phyloP scores from a whole-genome alignment of 2,329 filamentous ascomycete species.

The Cercospora berteroae region DNA sequence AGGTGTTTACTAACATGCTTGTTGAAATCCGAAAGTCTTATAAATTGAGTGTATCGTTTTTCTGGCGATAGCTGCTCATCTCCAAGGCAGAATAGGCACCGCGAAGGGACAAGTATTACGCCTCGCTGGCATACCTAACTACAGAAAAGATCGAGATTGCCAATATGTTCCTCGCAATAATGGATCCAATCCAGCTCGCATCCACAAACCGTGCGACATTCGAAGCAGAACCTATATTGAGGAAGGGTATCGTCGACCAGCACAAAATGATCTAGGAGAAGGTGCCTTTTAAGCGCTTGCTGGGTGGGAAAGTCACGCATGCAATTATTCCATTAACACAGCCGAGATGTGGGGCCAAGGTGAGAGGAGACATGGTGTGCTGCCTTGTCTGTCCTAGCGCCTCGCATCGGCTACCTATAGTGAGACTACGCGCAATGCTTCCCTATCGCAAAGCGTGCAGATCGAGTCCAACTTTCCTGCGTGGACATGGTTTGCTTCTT shows the following conservation, averaged over 20 bases:
- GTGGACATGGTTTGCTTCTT: neutral
- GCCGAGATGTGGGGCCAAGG: neutral
- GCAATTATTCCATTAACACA: neutral
- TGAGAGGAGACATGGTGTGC: neutral
- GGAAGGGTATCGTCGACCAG: neutral
- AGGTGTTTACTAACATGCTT: neutral
- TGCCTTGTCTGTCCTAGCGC: neutral
- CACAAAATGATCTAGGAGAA: neutral
- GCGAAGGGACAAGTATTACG: neutral
- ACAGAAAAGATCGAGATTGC: neutral
- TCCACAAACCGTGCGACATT: neutral
- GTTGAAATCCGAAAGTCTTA: neutral
- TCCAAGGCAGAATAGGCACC: neutral
- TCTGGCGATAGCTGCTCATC: neutral
- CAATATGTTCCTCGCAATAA: neutral
- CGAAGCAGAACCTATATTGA: neutral
- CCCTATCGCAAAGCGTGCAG: neutral
- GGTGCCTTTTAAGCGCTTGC: neutral
- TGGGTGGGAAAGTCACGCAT: neutral
- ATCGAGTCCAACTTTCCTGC: neutral
- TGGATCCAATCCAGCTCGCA: neutral
- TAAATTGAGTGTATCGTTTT: neutral
- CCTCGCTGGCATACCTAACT: neutral
- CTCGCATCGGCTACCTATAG: neutral
- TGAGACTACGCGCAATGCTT: neutral